Evolutionary conservation across 2,329 filamentous ascomycete genomes (phyloP).

Genomic region (Purpureocillium lavendulum): DNA sequence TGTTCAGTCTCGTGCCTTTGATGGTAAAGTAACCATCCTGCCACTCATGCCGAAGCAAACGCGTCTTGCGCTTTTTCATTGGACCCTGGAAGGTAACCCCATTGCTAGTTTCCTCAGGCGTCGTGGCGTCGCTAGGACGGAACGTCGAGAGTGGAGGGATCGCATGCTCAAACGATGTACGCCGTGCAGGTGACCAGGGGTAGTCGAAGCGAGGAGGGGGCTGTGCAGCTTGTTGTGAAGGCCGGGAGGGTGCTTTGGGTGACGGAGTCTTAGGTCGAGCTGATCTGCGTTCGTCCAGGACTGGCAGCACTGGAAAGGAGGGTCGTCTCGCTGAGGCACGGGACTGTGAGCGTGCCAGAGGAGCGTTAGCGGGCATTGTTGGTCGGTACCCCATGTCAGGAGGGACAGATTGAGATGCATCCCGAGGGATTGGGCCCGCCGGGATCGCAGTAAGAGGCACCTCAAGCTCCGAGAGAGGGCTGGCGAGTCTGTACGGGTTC

Average conservation of each 20-base stretch:
- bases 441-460: constrained; percentile 70
- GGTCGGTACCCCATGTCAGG: constrained; percentile 80
- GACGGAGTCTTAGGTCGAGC: constrained; percentile 20
- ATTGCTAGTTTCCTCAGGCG: constrained; percentile 26
- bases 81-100: constrained; percentile 69
- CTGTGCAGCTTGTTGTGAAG: constrained; percentile 33
- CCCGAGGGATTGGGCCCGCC: constrained; percentile 64
- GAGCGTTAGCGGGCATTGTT: constrained; percentile 21
- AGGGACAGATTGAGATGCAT: constrained; percentile 82
- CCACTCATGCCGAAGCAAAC: constrained; percentile 88
- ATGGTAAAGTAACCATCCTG: constrained; percentile 86
- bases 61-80: constrained; percentile 91
- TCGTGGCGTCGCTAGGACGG: constrained; percentile 13
- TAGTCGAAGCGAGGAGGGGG: constrained; percentile 47
- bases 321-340: constrained; percentile 54
- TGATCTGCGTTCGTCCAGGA: constrained; percentile 46
- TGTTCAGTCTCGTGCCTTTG: constrained; percentile 62
- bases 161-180: constrained; percentile 34
- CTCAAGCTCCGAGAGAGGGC: constrained; percentile 85
- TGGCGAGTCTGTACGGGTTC: constrained; percentile 67
- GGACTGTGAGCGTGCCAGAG: constrained; percentile 39
- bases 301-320: constrained; percentile 59
- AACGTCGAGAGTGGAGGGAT: constrained; percentile 27
- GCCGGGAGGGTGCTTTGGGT: constrained; percentile 23
- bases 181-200: constrained; percentile 46